Base-by-base conservation (phyloP, 177 flowering plant species). In the Vitis hybrid region DNA sequence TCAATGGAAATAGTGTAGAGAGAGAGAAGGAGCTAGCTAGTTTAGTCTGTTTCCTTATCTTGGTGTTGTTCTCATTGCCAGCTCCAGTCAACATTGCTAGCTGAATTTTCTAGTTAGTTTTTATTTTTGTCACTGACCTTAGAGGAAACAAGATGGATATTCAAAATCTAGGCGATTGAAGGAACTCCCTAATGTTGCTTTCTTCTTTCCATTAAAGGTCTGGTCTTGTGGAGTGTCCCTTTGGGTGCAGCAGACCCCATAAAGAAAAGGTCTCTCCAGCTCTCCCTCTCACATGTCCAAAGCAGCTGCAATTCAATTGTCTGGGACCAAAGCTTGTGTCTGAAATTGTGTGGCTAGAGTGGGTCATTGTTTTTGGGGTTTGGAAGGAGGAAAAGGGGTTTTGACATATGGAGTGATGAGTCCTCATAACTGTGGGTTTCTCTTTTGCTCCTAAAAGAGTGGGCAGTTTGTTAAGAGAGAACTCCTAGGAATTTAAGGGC, bases 201-300 rank as follows among this genome's bases (percentile, higher is more conserved):
- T 71, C 71, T 63, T 68, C 55, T 76, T 71, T 74, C 69, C 72
- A 50, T 63, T 45, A 34, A 68, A 69, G 52, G 76, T 54, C 45
- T 29, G 64, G 58, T 48, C 26, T 65, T 39, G 50, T 20, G 39
- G 14, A 3, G 68, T 63, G 72, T 56, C 65, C 61, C 29, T 26
- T 51, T 49, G 67, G 50, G 50, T 61, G 20, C 22, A 52, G 5
- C 48, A 53, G 60, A 63, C 31, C 39, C 68, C 64, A 7, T 7
- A 39, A 39, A 51, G 48, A 57, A 63, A 50, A 63, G 70, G 20
- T 20, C 29, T 49, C 64, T 50, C 58, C 51, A 64, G 29, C 22
- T 48, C 48, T 26, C 29, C 29, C 29, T 26, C 29, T 26, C 29
- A 26, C 29, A 26, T 26, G 29, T 26, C 12, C 55, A 56, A 14